phyloP scores from a whole-genome alignment of 768 basidiomycete genomes.

The Auricularia auricula-judae region DNA sequence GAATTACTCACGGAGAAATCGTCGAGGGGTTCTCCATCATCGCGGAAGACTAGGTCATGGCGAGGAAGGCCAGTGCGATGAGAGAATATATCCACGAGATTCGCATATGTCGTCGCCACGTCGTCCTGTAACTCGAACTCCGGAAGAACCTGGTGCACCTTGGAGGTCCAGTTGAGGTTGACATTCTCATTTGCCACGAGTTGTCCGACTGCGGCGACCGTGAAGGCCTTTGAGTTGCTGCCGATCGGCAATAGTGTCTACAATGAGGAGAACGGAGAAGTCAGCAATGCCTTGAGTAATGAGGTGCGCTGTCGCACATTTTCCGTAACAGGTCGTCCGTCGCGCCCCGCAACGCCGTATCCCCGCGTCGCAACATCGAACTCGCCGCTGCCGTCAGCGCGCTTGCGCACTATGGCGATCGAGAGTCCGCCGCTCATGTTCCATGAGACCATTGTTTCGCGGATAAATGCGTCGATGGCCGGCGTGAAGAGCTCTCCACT shows the following conservation, averaged over 20 bases:
- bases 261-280: not conserved
- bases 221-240: not conserved
- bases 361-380: not conserved
- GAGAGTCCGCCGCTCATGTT: not conserved
- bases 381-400: not conserved
- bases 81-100: not conserved
- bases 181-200: not conserved
- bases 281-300: not conserved
- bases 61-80: not conserved
- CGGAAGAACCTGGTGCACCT: not conserved
- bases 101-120: not conserved
- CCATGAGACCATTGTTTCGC: not conserved
- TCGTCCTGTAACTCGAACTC: not conserved
- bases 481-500: too few species aligned
- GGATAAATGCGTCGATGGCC: not conserved
- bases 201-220: not conserved
- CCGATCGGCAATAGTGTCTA: not conserved
- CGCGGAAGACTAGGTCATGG: not conserved
- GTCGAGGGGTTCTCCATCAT: not conserved
- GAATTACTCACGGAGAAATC: not conserved
- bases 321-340: not conserved
- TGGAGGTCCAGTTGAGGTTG: not conserved
- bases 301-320: not conserved
- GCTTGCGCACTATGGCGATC: not conserved
- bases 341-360: not conserved